Percentiles rank a stretch among this genome's conserved stretches.
Evolutionary conservation across 2,329 filamentous ascomycete species (phyloP).

Genomic region (Elsinoe ampelina): DNA sequence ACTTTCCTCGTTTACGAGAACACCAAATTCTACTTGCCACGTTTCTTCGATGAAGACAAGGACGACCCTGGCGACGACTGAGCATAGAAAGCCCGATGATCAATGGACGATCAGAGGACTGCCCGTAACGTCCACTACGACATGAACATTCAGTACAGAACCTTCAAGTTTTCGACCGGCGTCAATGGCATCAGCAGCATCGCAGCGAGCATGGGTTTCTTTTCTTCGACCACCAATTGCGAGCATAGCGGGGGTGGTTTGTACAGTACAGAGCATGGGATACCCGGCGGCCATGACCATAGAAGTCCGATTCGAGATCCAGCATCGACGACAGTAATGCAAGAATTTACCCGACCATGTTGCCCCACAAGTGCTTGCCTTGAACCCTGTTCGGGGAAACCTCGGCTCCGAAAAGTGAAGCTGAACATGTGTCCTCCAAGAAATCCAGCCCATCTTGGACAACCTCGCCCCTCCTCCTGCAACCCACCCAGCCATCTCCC

Average conservation of each 20-base stretch:
- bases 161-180: not conserved
- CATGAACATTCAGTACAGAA: too few species aligned
- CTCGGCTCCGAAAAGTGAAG: conserved; percentile 7
- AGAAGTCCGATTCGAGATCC: not conserved
- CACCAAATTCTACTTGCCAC: conserved; percentile 60
- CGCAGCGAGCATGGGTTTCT: conserved; percentile 3
- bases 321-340: conserved; percentile 4
- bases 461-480: not conserved
- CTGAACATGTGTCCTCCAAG: conserved; percentile 6
- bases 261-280: conserved; percentile 7
- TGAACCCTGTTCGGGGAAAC: conserved; percentile 3
- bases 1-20: conserved; percentile 98
- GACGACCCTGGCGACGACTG: not conserved
- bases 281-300: conserved; percentile 3
- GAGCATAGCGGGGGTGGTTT: conserved; percentile 5
- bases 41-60: conserved; percentile 21
- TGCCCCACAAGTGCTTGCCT: not conserved
- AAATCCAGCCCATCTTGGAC: not conserved
- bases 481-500: not conserved
- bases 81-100: too few species aligned
- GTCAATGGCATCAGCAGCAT: not conserved
- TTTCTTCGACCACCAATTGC: not conserved
- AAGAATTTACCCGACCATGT: too few species aligned
- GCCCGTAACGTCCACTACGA: too few species aligned
- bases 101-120: too few species aligned